phyloP scores from a whole-genome alignment of 495 filamentous ascomycete species.

The Penicillium soppii region DNA sequence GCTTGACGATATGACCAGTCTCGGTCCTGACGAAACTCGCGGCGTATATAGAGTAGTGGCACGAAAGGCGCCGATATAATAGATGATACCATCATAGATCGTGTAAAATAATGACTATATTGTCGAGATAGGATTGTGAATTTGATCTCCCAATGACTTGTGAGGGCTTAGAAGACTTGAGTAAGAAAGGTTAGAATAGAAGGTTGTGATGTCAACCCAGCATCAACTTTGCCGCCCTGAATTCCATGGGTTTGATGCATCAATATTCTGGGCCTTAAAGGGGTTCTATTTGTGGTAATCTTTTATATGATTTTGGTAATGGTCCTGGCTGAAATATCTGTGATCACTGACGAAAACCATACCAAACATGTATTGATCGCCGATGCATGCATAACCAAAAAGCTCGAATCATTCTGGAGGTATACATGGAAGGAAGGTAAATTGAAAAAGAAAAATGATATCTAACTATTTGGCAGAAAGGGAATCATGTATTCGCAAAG shows the following conservation, averaged over 20 bases:
- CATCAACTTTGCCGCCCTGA: not conserved
- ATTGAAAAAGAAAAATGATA: not conserved
- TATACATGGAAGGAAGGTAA: not conserved
- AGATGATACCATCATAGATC: not conserved
- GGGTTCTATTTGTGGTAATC: too few species aligned
- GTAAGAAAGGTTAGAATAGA: not conserved
- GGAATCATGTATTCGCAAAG: conserved; percentile 18
- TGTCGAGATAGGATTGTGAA: too few species aligned
- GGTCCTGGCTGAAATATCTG: too few species aligned
- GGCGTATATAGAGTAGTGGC: conserved; percentile 9
- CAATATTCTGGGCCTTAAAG: too few species aligned
- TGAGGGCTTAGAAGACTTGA: too few species aligned
- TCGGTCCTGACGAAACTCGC: conserved; percentile 17
- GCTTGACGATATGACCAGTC: conserved; percentile 28
- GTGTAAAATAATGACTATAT: too few species aligned
- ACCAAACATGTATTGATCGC: too few species aligned
- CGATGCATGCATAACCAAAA: not conserved
- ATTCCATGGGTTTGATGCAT: conserved; percentile 2
- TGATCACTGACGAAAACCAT: too few species aligned
- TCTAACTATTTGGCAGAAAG: conserved; percentile 8
- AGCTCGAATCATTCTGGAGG: not conserved
- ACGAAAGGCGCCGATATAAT: not conserved
- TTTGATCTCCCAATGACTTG: too few species aligned
- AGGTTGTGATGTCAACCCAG: conserved; percentile 1
- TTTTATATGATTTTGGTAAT: too few species aligned